Evolutionary conservation across 257 asterid genomes (phyloP).

Genomic region (Cynanchum wilfordii): DNA sequence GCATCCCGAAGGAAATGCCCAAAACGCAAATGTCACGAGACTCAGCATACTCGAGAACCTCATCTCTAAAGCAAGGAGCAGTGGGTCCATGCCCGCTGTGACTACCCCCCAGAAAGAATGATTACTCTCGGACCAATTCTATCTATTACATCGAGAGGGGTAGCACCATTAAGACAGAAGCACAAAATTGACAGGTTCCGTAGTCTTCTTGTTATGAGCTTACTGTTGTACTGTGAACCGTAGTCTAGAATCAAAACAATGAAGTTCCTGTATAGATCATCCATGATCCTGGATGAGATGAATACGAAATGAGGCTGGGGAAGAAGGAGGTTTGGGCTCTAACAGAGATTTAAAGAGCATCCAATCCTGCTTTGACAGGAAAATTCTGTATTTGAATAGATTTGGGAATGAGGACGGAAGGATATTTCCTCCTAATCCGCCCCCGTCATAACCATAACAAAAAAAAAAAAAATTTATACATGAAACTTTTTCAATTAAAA

Average conservation of each 20-base stretch:
- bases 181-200: constrained; percentile 77
- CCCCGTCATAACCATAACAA: no score
- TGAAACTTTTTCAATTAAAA: no score
- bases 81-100: constrained; percentile 74
- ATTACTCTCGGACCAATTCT: constrained; percentile 57
- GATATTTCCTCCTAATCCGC: no score
- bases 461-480: no score
- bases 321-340: no score
- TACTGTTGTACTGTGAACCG: constrained; percentile 96
- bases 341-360: no score
- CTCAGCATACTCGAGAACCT: constrained; percentile 61
- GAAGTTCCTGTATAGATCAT: no score
- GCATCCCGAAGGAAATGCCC: constrained; percentile 91
- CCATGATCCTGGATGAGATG: no score
- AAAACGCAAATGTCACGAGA: constrained; percentile 41
- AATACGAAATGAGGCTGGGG: no score
- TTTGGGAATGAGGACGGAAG: no score
- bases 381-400: no score
- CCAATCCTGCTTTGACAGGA: no score
- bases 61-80: constrained; percentile 73
- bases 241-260: constrained; percentile 58
- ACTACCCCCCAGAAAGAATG: constrained; percentile 87
- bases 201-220: constrained; percentile 86
- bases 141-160: constrained; percentile 51
- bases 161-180: constrained; percentile 75